These are phyloP conservation scores for Ceratobasidium papillatum DNA, from an alignment of 1,284 basidiomycete genomes.

Conservation along the genomic window DNA sequence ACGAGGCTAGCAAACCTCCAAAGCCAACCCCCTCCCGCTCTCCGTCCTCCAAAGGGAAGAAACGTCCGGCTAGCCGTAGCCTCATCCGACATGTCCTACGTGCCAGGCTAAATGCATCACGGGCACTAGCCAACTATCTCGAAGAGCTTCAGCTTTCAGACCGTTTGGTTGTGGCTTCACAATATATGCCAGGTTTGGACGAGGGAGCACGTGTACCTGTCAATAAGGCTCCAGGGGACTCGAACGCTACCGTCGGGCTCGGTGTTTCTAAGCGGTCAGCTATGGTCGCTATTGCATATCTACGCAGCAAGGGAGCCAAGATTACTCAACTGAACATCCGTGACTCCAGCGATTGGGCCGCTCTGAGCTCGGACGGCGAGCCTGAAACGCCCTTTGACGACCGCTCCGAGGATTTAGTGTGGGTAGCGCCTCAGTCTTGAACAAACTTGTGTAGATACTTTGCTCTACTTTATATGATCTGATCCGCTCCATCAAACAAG, in stretches of 20 bases:
- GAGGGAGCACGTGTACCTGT: neutral
- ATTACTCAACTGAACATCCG: constrained; percentile 22
- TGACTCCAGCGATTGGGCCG: constrained; percentile 34
- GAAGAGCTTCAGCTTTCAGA: constrained; percentile 66
- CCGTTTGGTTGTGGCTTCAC: constrained; percentile 64
- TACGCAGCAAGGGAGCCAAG: constrained; percentile 34
- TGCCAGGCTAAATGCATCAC: constrained; percentile 78
- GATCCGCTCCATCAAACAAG: neutral
- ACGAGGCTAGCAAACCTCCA: constrained; percentile 49
- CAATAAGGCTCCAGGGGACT: neutral
- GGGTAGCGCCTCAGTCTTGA: constrained; percentile 36
- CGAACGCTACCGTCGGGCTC: neutral
- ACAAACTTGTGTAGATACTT: neutral
- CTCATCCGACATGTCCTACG: constrained; percentile 87
- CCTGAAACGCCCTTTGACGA: constrained; percentile 31
- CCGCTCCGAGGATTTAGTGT: constrained; percentile 25
- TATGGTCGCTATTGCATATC: constrained; percentile 1
- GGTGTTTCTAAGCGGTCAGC: constrained; percentile 4
- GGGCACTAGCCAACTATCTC: constrained; percentile 74
- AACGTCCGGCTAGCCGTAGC: constrained; percentile 74
- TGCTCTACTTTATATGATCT: constrained; percentile 3
- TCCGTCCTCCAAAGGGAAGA: constrained; percentile 51
- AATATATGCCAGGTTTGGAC: constrained; percentile 61
- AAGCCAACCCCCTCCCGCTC: constrained; percentile 47
- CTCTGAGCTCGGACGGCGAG: constrained; percentile 35